These are phyloP conservation scores for Tardiomyces blankii DNA, from an alignment of 1,139 yeast species.

Conservation along the genomic window DNA sequence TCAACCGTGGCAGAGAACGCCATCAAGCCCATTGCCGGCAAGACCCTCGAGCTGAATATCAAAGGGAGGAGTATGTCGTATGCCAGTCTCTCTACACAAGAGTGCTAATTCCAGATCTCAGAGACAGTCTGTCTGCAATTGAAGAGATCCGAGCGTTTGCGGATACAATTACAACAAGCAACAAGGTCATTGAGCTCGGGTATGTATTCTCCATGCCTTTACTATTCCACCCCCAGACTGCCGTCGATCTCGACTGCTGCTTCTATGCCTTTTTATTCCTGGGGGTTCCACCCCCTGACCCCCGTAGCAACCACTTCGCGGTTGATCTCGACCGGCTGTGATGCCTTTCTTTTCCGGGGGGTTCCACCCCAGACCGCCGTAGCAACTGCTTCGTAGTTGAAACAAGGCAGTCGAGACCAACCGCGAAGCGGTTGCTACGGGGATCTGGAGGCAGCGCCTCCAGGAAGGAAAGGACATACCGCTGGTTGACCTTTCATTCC, in stretches of 20 bases:
- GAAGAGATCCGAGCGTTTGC: neutral
- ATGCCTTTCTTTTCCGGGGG: too few relatives aligned
- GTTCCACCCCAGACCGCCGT: too few relatives aligned
- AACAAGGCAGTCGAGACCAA: neutral
- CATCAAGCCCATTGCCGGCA: conserved; percentile 59
- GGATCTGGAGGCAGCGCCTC: too few relatives aligned
- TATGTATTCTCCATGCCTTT: neutral
- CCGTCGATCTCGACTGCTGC: neutral
- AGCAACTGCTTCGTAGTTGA: too few relatives aligned
- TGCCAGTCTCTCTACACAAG: too few relatives aligned
- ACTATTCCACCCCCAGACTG: neutral
- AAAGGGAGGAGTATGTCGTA: conserved; percentile 38
- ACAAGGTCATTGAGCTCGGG: neutral
- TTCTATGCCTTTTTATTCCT: neutral
- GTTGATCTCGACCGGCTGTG: too few relatives aligned
- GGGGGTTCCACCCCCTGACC: too few relatives aligned
- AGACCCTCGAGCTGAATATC: conserved; percentile 45
- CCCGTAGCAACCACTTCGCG: too few relatives aligned
- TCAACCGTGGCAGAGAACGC: conserved; percentile 53
- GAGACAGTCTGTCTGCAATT: neutral
- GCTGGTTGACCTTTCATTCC: too few relatives aligned
- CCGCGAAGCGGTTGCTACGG: neutral
- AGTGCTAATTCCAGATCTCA: neutral
- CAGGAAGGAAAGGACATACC: too few relatives aligned
- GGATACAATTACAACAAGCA: neutral